These are phyloP conservation scores for Cryphonectria japonica DNA, from an alignment of 2,329 filamentous ascomycete genomes.

Conservation along the genomic window DNA sequence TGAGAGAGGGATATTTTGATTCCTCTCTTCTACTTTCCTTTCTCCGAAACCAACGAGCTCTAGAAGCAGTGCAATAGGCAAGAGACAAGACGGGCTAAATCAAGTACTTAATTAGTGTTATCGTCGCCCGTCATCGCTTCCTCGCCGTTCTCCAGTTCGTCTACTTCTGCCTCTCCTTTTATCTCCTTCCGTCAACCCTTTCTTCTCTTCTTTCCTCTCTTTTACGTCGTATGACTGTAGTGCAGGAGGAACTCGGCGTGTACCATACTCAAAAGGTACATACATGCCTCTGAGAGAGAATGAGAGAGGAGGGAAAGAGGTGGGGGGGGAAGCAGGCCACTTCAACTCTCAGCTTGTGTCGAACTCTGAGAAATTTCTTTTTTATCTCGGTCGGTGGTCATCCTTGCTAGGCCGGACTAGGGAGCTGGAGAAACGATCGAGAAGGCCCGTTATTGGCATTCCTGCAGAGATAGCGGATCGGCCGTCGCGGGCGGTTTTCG, in stretches of 20 bases:
- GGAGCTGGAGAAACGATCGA: neutral
- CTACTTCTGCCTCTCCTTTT: neutral
- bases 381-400: conserved; percentile 21
- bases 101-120: neutral
- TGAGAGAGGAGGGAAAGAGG: neutral
- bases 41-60: neutral
- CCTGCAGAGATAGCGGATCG: conserved; percentile 21
- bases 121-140: neutral
- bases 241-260: neutral
- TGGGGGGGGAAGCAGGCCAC: neutral
- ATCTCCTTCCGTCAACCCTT: neutral
- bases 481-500: conserved; percentile 1
- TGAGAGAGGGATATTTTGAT: neutral
- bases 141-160: neutral
- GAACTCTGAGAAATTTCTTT: conserved; percentile 18
- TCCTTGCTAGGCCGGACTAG: conserved; percentile 11
- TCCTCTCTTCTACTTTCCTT: neutral
- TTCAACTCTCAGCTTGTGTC: neutral
- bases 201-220: neutral
- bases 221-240: neutral
- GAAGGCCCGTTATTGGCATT: conserved; percentile 13
- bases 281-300: too few species aligned
- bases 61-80: neutral
- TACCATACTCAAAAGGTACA: too few species aligned
- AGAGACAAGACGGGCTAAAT: neutral